Conservation (phyloP, 306 rosid species). For the Fragaria iinumae region DNA sequence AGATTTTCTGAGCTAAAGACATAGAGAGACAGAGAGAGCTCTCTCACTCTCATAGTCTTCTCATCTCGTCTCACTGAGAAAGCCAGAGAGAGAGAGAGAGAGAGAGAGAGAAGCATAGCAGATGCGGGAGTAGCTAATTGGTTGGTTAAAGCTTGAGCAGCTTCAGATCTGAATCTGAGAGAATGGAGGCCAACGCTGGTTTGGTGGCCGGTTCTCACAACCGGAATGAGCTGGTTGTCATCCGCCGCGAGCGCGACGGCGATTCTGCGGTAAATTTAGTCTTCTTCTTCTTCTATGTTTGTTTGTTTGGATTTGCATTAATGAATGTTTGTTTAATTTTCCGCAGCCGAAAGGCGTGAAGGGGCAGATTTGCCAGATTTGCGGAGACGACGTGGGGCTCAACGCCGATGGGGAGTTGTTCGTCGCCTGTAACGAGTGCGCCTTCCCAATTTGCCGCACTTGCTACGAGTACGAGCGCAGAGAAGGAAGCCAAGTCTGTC, state of each 20-base stretch:
- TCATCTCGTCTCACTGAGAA: neutral
- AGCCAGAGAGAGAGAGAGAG: neutral
- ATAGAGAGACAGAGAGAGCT: neutral
- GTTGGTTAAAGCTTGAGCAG: neutral
- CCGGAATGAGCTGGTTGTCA: conserved; percentile 56
- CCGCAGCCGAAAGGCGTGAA: conserved; percentile 33
- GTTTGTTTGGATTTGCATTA: neutral
- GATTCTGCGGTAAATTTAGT: conserved; percentile 43
- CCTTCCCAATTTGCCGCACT: conserved; percentile 63
- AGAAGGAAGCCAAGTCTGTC: conserved; percentile 65
- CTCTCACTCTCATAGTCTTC: neutral
- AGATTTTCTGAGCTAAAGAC: neutral
- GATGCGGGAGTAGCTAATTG: neutral
- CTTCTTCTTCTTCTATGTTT: neutral
- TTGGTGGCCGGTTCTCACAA: conserved; percentile 72
- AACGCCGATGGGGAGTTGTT: conserved; percentile 54
- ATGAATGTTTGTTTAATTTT: neutral
- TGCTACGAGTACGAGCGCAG: conserved; percentile 71
- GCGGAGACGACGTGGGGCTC: conserved; percentile 57
- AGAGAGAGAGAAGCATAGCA: neutral
- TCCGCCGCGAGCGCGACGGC: conserved; percentile 47
- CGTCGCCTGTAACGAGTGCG: conserved; percentile 79
- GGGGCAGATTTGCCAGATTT: conserved; percentile 48
- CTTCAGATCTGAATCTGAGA: conserved; percentile 3
- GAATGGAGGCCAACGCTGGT: conserved; percentile 47